phyloP scores from a whole-genome alignment of 2,329 filamentous ascomycete species.

The Diatrype stigma region DNA sequence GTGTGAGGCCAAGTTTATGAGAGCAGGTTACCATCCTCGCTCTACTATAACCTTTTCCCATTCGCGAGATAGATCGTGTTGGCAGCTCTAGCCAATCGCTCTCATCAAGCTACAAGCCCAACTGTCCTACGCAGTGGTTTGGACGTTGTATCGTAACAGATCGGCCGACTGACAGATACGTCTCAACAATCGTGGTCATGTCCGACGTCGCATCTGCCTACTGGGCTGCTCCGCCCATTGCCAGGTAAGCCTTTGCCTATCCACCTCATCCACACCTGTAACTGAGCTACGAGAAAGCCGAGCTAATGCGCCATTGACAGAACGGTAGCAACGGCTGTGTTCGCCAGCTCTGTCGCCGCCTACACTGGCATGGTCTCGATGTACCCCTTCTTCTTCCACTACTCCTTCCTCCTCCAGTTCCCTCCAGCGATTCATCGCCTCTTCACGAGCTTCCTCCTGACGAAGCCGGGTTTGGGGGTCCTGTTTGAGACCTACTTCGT shows the following conservation, averaged over 20 bases:
- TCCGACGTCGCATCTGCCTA: conserved; percentile 37
- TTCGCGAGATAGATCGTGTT: not conserved
- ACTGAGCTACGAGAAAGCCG: not conserved
- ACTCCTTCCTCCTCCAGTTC: conserved; percentile 49
- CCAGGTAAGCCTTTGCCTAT: conserved; percentile 28
- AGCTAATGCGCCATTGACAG: conserved; percentile 37
- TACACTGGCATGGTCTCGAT: conserved; percentile 53
- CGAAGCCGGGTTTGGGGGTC: conserved; percentile 42
- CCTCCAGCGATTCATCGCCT: conserved; percentile 44
- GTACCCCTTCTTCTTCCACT: conserved; percentile 51
- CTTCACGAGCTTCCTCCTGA: conserved; percentile 39
- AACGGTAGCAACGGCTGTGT: conserved; percentile 61
- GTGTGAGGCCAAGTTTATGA: conserved; percentile 17
- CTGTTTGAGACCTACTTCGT: conserved; percentile 74
- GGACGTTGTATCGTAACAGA: not conserved
- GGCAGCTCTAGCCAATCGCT: not conserved
- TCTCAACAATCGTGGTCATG: conserved; percentile 25
- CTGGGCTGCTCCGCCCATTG: conserved; percentile 37
- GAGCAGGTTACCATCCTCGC: conserved; percentile 16
- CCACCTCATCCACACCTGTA: no score
- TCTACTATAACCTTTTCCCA: not conserved
- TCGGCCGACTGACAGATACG: not conserved
- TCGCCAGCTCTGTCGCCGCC: conserved; percentile 58
- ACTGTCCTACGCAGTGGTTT: no score
- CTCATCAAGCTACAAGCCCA: conserved; percentile 1